Percentiles rank a stretch among this genome's conserved stretches.
Evolutionary conservation across 2,329 filamentous ascomycete genomes (phyloP).

Genomic region (Fusarium vanettenii): DNA sequence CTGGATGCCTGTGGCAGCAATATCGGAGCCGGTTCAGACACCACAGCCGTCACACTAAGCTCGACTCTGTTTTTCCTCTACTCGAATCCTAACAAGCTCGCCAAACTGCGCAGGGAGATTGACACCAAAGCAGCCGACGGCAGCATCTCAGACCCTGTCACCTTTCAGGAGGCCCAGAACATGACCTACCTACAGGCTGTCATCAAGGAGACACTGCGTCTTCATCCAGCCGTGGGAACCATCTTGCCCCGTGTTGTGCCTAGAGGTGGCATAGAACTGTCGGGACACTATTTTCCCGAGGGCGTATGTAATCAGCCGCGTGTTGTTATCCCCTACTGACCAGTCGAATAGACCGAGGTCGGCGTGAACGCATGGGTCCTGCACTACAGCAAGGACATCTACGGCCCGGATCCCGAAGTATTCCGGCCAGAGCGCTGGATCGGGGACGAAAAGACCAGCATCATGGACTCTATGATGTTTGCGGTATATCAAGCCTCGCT

Average conservation of each 20-base stretch:
- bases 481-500: not conserved
- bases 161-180: constrained; percentile 4
- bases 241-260: constrained; percentile 9
- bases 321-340: not conserved
- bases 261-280: not conserved
- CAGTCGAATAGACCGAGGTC: not conserved
- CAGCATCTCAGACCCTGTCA: constrained; percentile 4
- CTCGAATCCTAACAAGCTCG: not conserved
- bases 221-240: constrained; percentile 6
- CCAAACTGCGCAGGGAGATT: not conserved
- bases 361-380: constrained; percentile 6
- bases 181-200: constrained; percentile 2
- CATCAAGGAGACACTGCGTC: not conserved
- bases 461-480: constrained; percentile 9
- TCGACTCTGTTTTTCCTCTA: constrained; percentile 3
- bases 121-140: not conserved
- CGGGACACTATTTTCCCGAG: constrained; percentile 1
- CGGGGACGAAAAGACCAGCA: constrained; percentile 3
- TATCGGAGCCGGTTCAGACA: constrained; percentile 5
- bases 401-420: constrained; percentile 1
- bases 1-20: constrained; percentile 1
- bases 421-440: constrained; percentile 6
- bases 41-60: constrained; percentile 5
- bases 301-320: not conserved
- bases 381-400: constrained; percentile 6